phyloP scores from a whole-genome alignment of 768 basidiomycete genomes.

The Leccinum barrowsii region DNA sequence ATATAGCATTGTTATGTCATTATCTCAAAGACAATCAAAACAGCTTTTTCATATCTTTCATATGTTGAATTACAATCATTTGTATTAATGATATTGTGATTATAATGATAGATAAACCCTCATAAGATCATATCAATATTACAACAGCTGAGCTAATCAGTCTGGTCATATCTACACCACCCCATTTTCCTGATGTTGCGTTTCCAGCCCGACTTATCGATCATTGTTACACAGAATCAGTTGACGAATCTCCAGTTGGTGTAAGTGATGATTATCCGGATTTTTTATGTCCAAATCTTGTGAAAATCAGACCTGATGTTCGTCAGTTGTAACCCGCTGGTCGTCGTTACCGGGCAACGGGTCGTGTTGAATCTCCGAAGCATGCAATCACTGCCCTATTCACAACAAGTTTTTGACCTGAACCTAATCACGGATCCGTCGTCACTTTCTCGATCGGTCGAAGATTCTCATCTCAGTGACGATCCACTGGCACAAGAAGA shows the following conservation, averaged over 20 bases:
- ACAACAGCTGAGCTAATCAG: too few relatives aligned
- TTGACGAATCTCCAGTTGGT: neutral
- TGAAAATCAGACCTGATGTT: neutral
- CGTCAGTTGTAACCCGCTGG: slow-evolving; percentile 6
- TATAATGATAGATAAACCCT: too few relatives aligned
- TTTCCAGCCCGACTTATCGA: neutral
- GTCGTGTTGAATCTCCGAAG: slow-evolving; percentile 15
- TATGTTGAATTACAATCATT: too few relatives aligned
- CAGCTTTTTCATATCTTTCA: too few relatives aligned
- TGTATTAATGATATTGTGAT: too few relatives aligned
- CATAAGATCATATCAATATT: too few relatives aligned
- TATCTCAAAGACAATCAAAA: too few relatives aligned
- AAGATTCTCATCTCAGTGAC: neutral
- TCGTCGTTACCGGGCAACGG: slow-evolving; percentile 14
- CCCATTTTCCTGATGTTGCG: too few relatives aligned
- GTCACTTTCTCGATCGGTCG: neutral
- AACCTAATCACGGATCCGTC: neutral
- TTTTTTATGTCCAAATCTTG: neutral
- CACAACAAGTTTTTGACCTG: neutral
- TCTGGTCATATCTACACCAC: too few relatives aligned
- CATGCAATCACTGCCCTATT: neutral
- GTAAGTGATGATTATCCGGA: neutral
- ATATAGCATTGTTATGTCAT: too few relatives aligned
- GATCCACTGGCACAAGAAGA: neutral
- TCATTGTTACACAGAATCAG: neutral